A percentile compares a stretch with the other conserved stretches of the same genome.
These are phyloP conservation scores for Neofusicoccum umdonicola DNA, from an alignment of 2,329 filamentous ascomycete genomes.

Conservation along the genomic window DNA sequence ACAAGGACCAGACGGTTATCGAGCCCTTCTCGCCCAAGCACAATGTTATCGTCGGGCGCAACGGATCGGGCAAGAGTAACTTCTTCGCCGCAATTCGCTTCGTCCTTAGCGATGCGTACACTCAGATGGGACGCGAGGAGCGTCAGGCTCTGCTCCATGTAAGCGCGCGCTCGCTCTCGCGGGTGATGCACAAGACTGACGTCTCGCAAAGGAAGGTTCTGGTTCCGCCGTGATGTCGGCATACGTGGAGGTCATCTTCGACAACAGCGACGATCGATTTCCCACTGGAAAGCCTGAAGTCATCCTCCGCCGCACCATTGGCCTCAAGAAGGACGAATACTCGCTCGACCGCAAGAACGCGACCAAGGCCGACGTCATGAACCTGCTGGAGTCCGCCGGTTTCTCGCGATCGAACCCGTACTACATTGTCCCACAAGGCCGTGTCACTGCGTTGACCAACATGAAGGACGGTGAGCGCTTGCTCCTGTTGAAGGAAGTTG, in stretches of 20 bases:
- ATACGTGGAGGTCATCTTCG: conserved; percentile 99
- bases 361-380: conserved; percentile 91
- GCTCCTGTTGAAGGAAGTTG: conserved; percentile 93
- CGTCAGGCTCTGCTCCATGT: conserved; percentile 89
- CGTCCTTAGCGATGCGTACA: conserved; percentile 96
- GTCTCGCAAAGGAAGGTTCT: conserved; percentile 68
- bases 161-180: conserved; percentile 24
- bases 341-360: conserved; percentile 95
- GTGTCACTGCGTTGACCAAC: conserved; percentile 92
- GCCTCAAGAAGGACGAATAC: conserved; percentile 97
- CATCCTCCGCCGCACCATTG: conserved; percentile 88
- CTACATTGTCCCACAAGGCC: conserved; percentile 97
- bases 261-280: conserved; percentile 95
- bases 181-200: background rate
- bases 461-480: conserved; percentile 96
- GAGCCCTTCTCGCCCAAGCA: conserved; percentile 97
- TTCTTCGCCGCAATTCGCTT: conserved; percentile 99
- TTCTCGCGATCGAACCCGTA: conserved; percentile 98
- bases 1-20: conserved; percentile 99
- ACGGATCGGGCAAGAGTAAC: conserved; percentile 98
- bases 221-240: conserved; percentile 98
- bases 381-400: conserved; percentile 89
- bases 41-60: conserved; percentile 98
- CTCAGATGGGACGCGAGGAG: conserved; percentile 92
- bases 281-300: conserved; percentile 90